These are phyloP conservation scores for Asterophora parasitica DNA, from an alignment of 768 basidiomycete species.

Conservation along the genomic window DNA sequence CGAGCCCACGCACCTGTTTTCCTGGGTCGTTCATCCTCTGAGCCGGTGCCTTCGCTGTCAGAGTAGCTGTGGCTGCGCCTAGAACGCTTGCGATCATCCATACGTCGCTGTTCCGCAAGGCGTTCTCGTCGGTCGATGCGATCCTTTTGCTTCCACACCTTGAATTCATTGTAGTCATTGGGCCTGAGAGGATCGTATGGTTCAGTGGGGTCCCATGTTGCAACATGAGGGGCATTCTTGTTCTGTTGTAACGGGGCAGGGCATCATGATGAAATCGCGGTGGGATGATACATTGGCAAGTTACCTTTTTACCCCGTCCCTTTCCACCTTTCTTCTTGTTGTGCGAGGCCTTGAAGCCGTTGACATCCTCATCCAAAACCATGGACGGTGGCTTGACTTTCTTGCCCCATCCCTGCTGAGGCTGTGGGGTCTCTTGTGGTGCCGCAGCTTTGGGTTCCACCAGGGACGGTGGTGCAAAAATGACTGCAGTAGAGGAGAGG, in stretches of 20 bases:
- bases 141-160: conserved; percentile 72
- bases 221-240: conserved; percentile 48
- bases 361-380: conserved; percentile 85
- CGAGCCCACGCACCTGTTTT: conserved; percentile 52
- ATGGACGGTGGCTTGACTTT: conserved; percentile 89
- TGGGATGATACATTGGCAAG: background rate
- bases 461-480: conserved; percentile 66
- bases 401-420: conserved; percentile 76
- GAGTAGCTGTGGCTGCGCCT: conserved; percentile 58
- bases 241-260: conserved; percentile 37
- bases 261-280: background rate
- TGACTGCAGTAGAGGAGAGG: conserved; percentile 55
- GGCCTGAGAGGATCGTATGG: conserved; percentile 78
- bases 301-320: conserved; percentile 59
- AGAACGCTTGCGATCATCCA: conserved; percentile 53
- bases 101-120: conserved; percentile 52
- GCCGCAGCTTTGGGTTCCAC: conserved; percentile 31
- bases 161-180: conserved; percentile 88
- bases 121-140: conserved; percentile 70
- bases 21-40: conserved; percentile 62
- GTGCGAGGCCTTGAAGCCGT: conserved; percentile 65
- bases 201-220: conserved; percentile 75
- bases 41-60: conserved; percentile 57
- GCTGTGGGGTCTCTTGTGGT: conserved; percentile 28
- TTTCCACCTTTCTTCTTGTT: conserved; percentile 52